A percentile compares a stretch with the other conserved stretches of the same genome.
phyloP scores from a whole-genome alignment of 306 rosid genomes.

The Quercus agrifolia region DNA sequence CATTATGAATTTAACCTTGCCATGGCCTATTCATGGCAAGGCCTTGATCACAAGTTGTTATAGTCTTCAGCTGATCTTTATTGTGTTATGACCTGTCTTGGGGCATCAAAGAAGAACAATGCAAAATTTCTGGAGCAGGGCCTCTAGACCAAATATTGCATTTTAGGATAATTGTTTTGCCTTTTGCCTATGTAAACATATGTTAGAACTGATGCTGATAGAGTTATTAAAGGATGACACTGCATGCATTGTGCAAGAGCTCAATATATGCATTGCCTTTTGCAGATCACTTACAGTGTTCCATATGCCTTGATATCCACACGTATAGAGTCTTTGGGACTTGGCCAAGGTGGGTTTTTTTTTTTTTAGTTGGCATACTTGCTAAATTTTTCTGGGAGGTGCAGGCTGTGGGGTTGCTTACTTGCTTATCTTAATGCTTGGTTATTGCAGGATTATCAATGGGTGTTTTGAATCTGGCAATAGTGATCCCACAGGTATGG shows the following conservation, averaged over 20 bases:
- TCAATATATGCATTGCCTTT: conserved; percentile 16
- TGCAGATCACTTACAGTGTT: conserved; percentile 91
- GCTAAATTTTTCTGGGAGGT: conserved; percentile 13
- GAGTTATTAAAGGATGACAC: background rate
- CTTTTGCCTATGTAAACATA: background rate
- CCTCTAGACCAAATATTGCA: background rate
- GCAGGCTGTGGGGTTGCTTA: conserved; percentile 16
- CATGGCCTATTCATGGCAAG: background rate
- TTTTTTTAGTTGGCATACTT: background rate
- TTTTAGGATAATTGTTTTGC: background rate
- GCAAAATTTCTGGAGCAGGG: background rate
- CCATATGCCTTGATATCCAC: conserved; percentile 86
- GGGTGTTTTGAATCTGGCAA: conserved; percentile 92
- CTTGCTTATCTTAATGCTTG: conserved; percentile 25
- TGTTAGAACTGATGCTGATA: background rate
- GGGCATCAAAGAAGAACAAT: background rate
- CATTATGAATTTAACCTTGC: background rate
- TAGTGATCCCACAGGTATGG: conserved; percentile 87
- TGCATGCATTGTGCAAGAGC: background rate
- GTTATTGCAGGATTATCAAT: conserved; percentile 77
- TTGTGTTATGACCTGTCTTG: background rate
- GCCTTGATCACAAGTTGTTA: background rate
- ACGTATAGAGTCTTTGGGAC: conserved; percentile 84
- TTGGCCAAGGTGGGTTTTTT: conserved; percentile 74
- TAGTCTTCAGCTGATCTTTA: background rate